These are phyloP conservation scores for Spergularia marina DNA, from an alignment of 148 eudicot genomes.

Conservation along the genomic window DNA sequence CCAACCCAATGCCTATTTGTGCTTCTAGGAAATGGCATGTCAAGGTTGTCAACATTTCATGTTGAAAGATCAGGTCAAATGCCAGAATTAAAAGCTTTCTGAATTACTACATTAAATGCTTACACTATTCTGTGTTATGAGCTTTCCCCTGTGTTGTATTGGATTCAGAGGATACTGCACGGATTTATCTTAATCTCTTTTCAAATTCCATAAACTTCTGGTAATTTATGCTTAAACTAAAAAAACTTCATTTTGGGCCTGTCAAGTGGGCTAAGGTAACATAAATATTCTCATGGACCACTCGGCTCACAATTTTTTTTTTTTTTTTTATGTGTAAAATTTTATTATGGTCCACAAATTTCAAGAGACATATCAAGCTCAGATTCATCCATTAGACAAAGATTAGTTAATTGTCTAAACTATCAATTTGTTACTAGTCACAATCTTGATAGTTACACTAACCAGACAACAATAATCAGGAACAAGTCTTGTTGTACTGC, in stretches of 20 bases:
- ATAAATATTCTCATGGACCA: slow-evolving; percentile 27
- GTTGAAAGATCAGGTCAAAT: slow-evolving; percentile 8
- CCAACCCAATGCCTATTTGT: neutral
- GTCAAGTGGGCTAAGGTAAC: slow-evolving; percentile 11
- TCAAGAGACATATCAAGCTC: neutral
- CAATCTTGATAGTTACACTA: neutral
- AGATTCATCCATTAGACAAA: slow-evolving; percentile 8
- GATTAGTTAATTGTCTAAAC: slow-evolving; percentile 2
- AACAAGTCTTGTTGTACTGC: too few species aligned
- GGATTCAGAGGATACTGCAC: slow-evolving; percentile 22
- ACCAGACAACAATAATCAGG: neutral
- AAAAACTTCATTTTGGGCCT: neutral
- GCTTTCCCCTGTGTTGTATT: slow-evolving; percentile 13
- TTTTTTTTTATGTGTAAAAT: too few species aligned
- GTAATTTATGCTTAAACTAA: neutral
- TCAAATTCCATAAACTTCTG: neutral
- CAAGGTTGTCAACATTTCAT: neutral
- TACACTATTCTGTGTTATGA: slow-evolving; percentile 20
- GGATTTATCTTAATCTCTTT: slow-evolving; percentile 1
- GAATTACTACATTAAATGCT: slow-evolving; percentile 24
- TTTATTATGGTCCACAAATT: slow-evolving; percentile 15
- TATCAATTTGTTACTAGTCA: neutral
- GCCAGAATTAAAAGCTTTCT: slow-evolving; percentile 8
- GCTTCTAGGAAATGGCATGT: slow-evolving; percentile 7
- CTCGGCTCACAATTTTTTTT: neutral